Conservation (phyloP, 2,329 filamentous ascomycete genomes). For the Fusarium mundagurra region DNA sequence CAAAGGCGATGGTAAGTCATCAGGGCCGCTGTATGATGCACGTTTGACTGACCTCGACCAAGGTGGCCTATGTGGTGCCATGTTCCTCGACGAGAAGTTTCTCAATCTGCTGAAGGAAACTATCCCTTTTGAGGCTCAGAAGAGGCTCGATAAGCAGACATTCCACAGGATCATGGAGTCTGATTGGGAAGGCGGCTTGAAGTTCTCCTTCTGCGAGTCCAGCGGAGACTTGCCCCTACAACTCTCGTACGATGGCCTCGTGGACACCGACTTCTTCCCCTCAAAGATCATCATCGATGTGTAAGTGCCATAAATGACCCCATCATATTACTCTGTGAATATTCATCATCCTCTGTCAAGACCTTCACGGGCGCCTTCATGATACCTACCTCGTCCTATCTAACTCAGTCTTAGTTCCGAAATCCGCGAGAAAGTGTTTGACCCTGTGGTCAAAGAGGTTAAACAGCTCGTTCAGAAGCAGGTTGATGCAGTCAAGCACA, state of each 20-base stretch:
- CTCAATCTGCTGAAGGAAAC: constrained; percentile 37
- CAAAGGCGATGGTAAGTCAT: constrained; percentile 47
- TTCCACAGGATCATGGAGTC: constrained; percentile 34
- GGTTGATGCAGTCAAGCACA: constrained; percentile 34
- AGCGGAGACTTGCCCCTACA: constrained; percentile 10
- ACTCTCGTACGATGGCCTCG: not conserved
- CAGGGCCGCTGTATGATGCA: not conserved
- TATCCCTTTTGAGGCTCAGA: constrained; percentile 28
- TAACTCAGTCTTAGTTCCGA: not conserved
- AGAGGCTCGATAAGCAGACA: not conserved
- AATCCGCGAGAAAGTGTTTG: constrained; percentile 35
- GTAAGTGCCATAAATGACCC: not conserved
- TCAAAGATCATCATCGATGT: constrained; percentile 6
- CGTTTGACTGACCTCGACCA: not conserved
- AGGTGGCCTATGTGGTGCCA: constrained; percentile 53
- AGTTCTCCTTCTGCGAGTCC: constrained; percentile 33
- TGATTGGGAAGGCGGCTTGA: constrained; percentile 47
- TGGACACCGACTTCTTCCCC: not conserved
- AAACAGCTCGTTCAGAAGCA: constrained; percentile 43
- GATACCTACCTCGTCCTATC: not conserved
- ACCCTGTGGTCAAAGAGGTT: constrained; percentile 37
- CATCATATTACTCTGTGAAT: not conserved
- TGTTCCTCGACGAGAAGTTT: constrained; percentile 55
- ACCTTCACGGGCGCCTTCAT: too few species aligned
- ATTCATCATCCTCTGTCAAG: too few species aligned